Percentiles rank a stretch among this genome's conserved stretches.
Conservation (phyloP, 805 yeast species). For the Grigorovia yakushimaensis region DNA sequence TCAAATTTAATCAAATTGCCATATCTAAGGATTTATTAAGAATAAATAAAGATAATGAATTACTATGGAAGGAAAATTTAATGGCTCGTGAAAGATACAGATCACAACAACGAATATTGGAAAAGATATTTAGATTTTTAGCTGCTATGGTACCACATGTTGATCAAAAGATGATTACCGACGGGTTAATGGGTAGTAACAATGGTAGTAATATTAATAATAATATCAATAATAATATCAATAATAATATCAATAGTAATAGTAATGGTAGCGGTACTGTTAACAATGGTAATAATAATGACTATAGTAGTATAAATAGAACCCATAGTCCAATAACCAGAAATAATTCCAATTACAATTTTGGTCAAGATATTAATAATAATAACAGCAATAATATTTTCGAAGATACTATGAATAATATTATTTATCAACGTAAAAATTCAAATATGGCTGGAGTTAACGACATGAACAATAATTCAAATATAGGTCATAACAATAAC, state of each 20-base stretch:
- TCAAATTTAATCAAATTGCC: constrained; percentile 68
- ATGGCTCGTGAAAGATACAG: constrained; percentile 76
- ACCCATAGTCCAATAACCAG: background rate
- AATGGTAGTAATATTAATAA: background rate
- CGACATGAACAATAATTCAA: background rate
- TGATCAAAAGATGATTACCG: constrained; percentile 24
- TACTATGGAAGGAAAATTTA: constrained; percentile 84
- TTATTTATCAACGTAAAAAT: background rate
- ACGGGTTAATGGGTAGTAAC: constrained; percentile 5
- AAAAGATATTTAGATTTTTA: constrained; percentile 75
- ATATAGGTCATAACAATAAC: too few species aligned
- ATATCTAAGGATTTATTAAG: constrained; percentile 79
- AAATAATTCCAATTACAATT: background rate
- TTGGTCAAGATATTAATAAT: background rate
- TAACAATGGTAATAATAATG: background rate
- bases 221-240: background rate
- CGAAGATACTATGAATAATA: constrained; percentile 2
- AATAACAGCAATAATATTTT: background rate
- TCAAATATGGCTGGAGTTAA: background rate
- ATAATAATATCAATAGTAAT: background rate
- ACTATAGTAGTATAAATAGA: background rate
- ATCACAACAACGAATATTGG: constrained; percentile 78
- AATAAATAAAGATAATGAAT: constrained; percentile 76
- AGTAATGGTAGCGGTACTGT: background rate
- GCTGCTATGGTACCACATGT: constrained; percentile 48